Evolutionary conservation across 441 rosid species (phyloP), one percentile per base, ranked within the genome.

Genomic region (Breynia disticha): DNA sequence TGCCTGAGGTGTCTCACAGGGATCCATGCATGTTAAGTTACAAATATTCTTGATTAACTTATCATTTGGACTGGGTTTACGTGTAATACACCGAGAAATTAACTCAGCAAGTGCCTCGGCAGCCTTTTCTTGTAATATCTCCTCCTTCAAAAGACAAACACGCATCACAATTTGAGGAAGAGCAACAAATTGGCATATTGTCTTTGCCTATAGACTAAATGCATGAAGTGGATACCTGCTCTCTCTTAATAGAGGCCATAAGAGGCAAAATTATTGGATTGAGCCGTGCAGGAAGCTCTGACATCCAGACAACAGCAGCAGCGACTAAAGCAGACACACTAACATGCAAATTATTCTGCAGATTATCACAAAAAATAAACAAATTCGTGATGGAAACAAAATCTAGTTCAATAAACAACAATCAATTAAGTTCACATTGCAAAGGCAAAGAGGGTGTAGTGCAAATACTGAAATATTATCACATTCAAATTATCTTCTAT

Each of bases 231-330:
- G 56, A 44, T 68, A 94, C 99, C 97, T 90, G 97, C 77, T 90
- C 99, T 82, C 95, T 76, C 74, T 77, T 90, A 45, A 94, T 77
- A 17, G 99, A 90, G 68, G 99, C 97, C 96, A 94, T 94, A 62
- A 94, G 65, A 50, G 99, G 99, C 74, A 87, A 81, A 75, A 94
- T 90, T 54, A 94, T 76, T 37, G 97, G 99, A 76, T 94, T 94
- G 54, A 94, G 88, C 50, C 82, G 85, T 56, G 84, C 57, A 59
- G 99, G 99, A 75, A 90, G 90, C 64, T 90, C 95, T 56, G 97
- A 85, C 97, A 94, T 90, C 97, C 99, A 90, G 62, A 94, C 96
- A 73, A 87, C 84, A 56, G 99, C 93, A 72, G 96, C 90, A 69
- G 99, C 96, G 59, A 90, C 81, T 67, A 90, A 79, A 60, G 99